Conservation (phyloP, 345 rosid species). For the Gossypium thurberi region DNA sequence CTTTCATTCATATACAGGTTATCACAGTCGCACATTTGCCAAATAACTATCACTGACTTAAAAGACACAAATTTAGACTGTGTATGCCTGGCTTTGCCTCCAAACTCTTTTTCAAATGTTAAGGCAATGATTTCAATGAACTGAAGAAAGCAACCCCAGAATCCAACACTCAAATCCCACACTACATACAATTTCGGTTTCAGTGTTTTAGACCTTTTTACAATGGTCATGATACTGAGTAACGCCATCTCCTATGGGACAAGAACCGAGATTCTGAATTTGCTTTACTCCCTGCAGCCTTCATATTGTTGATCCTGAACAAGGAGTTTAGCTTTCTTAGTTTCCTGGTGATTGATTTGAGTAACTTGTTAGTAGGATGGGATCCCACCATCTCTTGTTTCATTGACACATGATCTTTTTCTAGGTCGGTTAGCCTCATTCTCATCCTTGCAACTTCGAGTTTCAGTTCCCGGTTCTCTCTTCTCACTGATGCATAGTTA, state of each 20-base stretch:
- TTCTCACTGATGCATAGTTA: conserved; percentile 87
- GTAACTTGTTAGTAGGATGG: conserved; percentile 62
- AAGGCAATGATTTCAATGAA: background rate
- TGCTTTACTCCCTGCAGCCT: conserved; percentile 44
- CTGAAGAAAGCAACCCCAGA: conserved; percentile 4
- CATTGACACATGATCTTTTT: conserved; percentile 89
- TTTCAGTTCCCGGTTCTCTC: conserved; percentile 93
- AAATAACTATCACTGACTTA: background rate
- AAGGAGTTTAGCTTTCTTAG: conserved; percentile 72
- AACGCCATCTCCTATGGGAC: conserved; percentile 73
- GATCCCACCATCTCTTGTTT: conserved; percentile 78
- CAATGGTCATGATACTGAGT: conserved; percentile 62
- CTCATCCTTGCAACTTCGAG: conserved; percentile 99
- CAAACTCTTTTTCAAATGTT: background rate
- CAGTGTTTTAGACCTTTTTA: conserved; percentile 15
- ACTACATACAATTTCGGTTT: conserved; percentile 22
- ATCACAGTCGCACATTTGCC: conserved; percentile 1
- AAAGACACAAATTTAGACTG: background rate
- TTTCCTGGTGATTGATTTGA: conserved; percentile 74
- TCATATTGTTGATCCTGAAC: conserved; percentile 53
- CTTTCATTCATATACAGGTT: conserved; percentile 2
- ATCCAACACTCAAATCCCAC: conserved; percentile 6
- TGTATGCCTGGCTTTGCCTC: background rate
- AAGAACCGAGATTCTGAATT: conserved; percentile 56
- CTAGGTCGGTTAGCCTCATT: conserved; percentile 93